A percentile compares a stretch with the other conserved stretches of the same genome.
These are phyloP conservation scores for Selenicereus undatus DNA, from an alignment of 148 eudicot genomes.

Conservation along the genomic window DNA sequence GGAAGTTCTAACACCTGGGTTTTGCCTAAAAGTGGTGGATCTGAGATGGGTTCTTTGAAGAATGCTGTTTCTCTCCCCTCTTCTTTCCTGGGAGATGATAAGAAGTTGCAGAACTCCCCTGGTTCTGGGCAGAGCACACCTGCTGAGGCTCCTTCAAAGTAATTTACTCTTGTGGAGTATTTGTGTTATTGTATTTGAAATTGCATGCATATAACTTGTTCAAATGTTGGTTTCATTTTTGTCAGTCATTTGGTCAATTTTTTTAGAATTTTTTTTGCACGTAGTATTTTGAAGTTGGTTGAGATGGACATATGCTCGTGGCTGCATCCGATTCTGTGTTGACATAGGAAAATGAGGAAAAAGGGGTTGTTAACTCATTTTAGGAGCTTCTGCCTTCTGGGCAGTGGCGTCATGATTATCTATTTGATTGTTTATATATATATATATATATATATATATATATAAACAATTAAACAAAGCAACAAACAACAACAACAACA, in stretches of 20 bases:
- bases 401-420: not conserved
- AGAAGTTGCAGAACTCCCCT: constrained; percentile 35
- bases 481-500: too few relatives aligned
- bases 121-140: constrained; percentile 27
- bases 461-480: too few relatives aligned
- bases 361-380: not conserved
- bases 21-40: constrained; percentile 35
- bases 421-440: not conserved
- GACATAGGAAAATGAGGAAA: not conserved
- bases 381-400: not conserved
- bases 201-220: not conserved
- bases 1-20: constrained; percentile 44
- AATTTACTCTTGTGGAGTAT: constrained; percentile 16
- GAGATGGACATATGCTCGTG: not conserved
- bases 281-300: not conserved
- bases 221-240: not conserved
- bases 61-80: constrained; percentile 17
- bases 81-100: constrained; percentile 13
- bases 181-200: not conserved
- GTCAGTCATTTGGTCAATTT: not conserved
- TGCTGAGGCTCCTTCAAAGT: constrained; percentile 41
- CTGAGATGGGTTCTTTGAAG: constrained; percentile 25
- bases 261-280: not conserved
- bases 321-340: not conserved
- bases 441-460: too few relatives aligned